Evolutionary conservation across 495 filamentous ascomycete species (phyloP), one percentile per base, ranked within the genome.

Genomic region (Hypoxylon lienhwacheense): DNA sequence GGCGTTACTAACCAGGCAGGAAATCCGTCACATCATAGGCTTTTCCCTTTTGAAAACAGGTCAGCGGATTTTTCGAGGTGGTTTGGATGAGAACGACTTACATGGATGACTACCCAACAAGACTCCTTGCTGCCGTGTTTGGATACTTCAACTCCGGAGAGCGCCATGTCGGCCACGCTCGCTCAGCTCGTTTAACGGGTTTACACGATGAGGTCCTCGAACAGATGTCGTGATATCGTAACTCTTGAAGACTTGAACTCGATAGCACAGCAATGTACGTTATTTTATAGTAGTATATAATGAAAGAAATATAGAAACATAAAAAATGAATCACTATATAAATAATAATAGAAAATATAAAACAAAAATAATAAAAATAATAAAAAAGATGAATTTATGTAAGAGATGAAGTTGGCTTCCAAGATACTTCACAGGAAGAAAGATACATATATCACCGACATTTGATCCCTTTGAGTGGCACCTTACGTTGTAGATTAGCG

Each of bases 1-100:
- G 31, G 24, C 39, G 22, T 2, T 41, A 58, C 65, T 58, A 68
- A 77, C 78, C 79, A 4, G 78, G 78, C 4, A 84, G 59, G 60
- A 84, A 87, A 51, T 86, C 87, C 6, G 89, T 93, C 39, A 93
- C 85, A 77, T 93, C 88, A 71, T 92, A 92, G 32, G 84, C 87
- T 64, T 77, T 74, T 34, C 73, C 72, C 64, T 71, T 45, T 17
- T n/a, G 36, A 16, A 65, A 11, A 29, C 15, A 48, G 17, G 41
- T 52, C 28, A 50, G 47, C 14, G 33, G 16, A 15, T 21, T 19
- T 29, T 36, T 31, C 6, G 5, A 26, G 4, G 16, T 25, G 7
- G n/a, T 3, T 21, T 12, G 4, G n/a, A 16, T 3, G 12, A 45
- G 22, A 20, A 8, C 25, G 2, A 42, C 70, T 69, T 70, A 64